These are phyloP conservation scores for Chrysanthemum lavandulifolium DNA, from an alignment of 129 eudicot genomes.

Conservation along the genomic window DNA sequence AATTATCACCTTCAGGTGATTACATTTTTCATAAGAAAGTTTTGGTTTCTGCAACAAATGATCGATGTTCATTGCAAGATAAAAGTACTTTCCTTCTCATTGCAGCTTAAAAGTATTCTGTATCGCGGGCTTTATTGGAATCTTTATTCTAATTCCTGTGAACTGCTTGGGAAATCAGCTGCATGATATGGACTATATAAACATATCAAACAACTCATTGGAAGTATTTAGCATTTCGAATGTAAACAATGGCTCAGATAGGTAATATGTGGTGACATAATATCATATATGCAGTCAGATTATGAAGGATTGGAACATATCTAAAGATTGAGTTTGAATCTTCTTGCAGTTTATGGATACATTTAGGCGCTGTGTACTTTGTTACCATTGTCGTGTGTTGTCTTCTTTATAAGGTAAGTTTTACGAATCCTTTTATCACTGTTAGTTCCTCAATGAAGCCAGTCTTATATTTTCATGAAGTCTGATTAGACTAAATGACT, in stretches of 20 bases:
- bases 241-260: constrained; percentile 59
- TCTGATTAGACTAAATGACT: constrained; percentile 13
- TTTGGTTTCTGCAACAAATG: not conserved
- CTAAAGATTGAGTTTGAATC: constrained; percentile 18
- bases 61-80: not conserved
- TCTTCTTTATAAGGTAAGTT: constrained; percentile 59
- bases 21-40: not conserved
- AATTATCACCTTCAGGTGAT: constrained; percentile 62
- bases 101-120: constrained; percentile 57
- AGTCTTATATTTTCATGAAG: no score
- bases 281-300: constrained; percentile 11
- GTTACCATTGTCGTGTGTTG: constrained; percentile 45
- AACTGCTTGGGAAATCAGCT: constrained; percentile 64
- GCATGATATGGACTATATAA: constrained; percentile 35
- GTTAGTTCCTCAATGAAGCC: not conserved
- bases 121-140: constrained; percentile 58
- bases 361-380: constrained; percentile 56
- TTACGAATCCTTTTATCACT: not conserved
- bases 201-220: constrained; percentile 50
- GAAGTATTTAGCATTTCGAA: constrained; percentile 67
- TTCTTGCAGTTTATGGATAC: constrained; percentile 69
- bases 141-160: constrained; percentile 66
- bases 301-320: constrained; percentile 11
- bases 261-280: constrained; percentile 33
- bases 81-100: not conserved